Evolutionary conservation across 768 basidiomycete genomes (phyloP).

Genomic region (Tremella fuciformis): DNA sequence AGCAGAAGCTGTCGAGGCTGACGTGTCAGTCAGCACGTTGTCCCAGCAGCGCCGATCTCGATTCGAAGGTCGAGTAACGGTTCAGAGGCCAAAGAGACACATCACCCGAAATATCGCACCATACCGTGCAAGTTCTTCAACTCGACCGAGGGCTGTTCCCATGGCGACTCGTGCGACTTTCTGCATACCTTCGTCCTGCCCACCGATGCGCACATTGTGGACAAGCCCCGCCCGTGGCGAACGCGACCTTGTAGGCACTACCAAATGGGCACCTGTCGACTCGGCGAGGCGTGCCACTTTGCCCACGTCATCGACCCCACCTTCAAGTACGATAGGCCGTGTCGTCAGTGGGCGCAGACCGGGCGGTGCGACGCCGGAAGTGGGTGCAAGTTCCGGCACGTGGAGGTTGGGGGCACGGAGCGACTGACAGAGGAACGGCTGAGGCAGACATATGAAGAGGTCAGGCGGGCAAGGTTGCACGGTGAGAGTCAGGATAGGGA

Average conservation of each 20-base stretch:
- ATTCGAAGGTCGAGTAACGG: conserved; percentile 2
- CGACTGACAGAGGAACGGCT: conserved; percentile 26
- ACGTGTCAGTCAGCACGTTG: background rate
- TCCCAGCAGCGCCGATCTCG: background rate
- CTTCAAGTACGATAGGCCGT: background rate
- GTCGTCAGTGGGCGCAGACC: conserved; percentile 1
- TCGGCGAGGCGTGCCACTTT: conserved; percentile 50
- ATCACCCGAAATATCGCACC: conserved; percentile 22
- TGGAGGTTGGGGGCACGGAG: conserved; percentile 6
- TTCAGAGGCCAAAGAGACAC: conserved; percentile 5
- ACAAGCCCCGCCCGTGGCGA: conserved; percentile 48
- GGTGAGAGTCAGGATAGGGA: conserved; percentile 18
- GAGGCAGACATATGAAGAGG: conserved; percentile 16
- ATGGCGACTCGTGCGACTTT: conserved; percentile 40
- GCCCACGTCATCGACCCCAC: conserved; percentile 40
- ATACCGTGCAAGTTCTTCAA: conserved; percentile 49
- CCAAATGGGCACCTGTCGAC: conserved; percentile 38
- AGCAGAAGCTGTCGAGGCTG: background rate
- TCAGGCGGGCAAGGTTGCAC: conserved; percentile 8
- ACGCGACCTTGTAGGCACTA: conserved; percentile 44
- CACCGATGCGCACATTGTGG: conserved; percentile 27
- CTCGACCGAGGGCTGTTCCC: conserved; percentile 41
- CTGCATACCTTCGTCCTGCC: conserved; percentile 48
- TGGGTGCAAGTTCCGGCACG: background rate
- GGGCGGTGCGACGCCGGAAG: background rate